These are phyloP conservation scores for Fusarium euwallaceae DNA, from an alignment of 2,329 filamentous ascomycete genomes.

Conservation along the genomic window DNA sequence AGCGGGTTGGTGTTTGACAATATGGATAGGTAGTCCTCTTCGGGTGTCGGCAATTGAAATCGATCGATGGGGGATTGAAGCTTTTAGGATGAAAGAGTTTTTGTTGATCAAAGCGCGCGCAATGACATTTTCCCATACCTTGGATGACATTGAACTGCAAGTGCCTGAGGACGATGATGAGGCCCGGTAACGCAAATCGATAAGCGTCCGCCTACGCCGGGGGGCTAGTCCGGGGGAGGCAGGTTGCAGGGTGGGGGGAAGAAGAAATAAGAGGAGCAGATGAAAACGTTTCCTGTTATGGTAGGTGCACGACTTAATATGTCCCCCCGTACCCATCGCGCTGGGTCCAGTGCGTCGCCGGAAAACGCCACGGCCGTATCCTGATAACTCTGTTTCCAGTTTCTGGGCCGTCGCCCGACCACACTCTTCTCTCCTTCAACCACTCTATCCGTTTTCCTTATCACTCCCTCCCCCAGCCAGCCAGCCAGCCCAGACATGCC, in stretches of 20 bases:
- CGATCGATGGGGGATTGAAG: background rate
- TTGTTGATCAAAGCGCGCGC: background rate
- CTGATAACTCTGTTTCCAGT: slow-evolving; percentile 12
- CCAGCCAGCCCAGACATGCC: background rate
- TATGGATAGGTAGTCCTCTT: background rate
- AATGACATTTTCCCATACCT: background rate
- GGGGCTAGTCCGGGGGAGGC: slow-evolving; percentile 30
- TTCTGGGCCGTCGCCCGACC: slow-evolving; percentile 10
- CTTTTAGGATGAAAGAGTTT: background rate
- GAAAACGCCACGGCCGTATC: slow-evolving; percentile 8
- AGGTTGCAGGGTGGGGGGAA: background rate
- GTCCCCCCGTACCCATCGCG: background rate
- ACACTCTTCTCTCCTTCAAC: slow-evolving; percentile 1
- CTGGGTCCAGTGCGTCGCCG: slow-evolving; percentile 20
- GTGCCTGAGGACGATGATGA: background rate
- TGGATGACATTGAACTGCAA: background rate
- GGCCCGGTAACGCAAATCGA: slow-evolving; percentile 28
- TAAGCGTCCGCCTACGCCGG: slow-evolving; percentile 36
- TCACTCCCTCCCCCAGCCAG: background rate
- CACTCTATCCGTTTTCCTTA: slow-evolving; percentile 5
- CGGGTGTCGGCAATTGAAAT: background rate
- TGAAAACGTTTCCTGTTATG: no score
- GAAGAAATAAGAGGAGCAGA: background rate
- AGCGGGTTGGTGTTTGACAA: background rate
- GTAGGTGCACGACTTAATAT: background rate